A percentile compares a stretch with the other conserved stretches of the same genome.
phyloP scores from a whole-genome alignment of 768 basidiomycete genomes.

The Exsudoporus frostii region DNA sequence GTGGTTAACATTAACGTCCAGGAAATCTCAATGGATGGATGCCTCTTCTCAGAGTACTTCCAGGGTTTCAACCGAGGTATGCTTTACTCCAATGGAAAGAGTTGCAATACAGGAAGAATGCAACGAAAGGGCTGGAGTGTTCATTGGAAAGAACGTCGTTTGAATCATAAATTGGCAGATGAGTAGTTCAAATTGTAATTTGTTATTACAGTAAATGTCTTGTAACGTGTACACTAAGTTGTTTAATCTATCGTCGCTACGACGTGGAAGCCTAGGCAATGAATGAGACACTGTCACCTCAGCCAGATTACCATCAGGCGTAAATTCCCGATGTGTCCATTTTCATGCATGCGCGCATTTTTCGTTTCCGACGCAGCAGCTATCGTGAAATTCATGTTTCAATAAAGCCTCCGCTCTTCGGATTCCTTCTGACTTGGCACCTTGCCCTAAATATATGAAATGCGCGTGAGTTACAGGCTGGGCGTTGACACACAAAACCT shows the following conservation, averaged over 20 bases:
- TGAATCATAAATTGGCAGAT: background rate
- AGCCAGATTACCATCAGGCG: background rate
- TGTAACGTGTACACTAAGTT: background rate
- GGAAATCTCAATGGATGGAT: constrained; percentile 32
- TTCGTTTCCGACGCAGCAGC: background rate
- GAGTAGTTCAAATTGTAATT: background rate
- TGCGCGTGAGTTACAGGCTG: background rate
- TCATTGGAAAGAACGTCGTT: background rate
- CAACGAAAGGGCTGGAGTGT: constrained; percentile 29
- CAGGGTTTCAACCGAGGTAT: constrained; percentile 39
- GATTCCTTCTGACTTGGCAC: background rate
- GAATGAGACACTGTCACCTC: background rate
- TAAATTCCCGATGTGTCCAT: background rate
- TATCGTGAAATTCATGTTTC: background rate
- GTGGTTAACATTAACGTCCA: constrained; percentile 36
- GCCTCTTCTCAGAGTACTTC: constrained; percentile 30
- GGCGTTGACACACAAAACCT: background rate
- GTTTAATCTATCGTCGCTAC: background rate
- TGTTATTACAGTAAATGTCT: too few relatives aligned
- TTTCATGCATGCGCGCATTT: background rate
- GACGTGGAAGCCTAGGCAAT: background rate
- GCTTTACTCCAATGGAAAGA: constrained; percentile 40
- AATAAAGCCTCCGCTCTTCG: background rate
- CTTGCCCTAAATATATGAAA: background rate
- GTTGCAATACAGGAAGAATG: constrained; percentile 43